Evolutionary conservation across 1,284 basidiomycete genomes (phyloP).

Genomic region (Moniliella sp.): DNA sequence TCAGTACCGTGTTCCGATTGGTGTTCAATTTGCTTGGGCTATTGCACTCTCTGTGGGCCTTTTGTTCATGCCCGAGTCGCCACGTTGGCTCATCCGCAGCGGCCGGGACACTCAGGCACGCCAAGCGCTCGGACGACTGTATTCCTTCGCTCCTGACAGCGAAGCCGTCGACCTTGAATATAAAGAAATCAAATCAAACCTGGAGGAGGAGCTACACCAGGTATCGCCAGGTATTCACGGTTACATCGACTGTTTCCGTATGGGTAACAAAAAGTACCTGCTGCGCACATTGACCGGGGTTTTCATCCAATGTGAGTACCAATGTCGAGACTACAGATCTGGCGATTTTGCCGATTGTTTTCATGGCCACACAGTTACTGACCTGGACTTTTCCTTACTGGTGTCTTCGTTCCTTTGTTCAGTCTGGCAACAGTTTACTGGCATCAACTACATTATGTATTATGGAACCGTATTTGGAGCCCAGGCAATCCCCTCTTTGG

Average conservation of each 20-base stretch:
- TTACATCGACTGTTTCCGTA: slow-evolving; percentile 46
- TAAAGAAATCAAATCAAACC: background rate
- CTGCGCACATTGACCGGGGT: slow-evolving; percentile 54
- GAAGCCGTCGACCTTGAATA: slow-evolving; percentile 15
- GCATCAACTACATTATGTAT: slow-evolving; percentile 66
- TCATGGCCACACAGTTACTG: too few relatives aligned
- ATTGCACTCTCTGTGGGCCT: slow-evolving; percentile 37
- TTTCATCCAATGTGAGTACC: slow-evolving; percentile 45
- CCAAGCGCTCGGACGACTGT: slow-evolving; percentile 41
- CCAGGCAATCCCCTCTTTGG: background rate
- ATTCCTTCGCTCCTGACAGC: slow-evolving; percentile 18
- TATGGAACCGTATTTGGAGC: slow-evolving; percentile 4
- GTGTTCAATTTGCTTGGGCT: slow-evolving; percentile 43
- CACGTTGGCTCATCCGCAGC: slow-evolving; percentile 60
- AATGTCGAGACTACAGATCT: too few relatives aligned
- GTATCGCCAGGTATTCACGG: slow-evolving; percentile 36
- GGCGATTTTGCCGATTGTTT: too few relatives aligned
- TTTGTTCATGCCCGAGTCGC: slow-evolving; percentile 48
- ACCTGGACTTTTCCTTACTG: too few relatives aligned
- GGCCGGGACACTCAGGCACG: slow-evolving; percentile 44
- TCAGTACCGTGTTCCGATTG: slow-evolving; percentile 59
- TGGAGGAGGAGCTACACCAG: slow-evolving; percentile 38
- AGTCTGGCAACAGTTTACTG: slow-evolving; percentile 48
- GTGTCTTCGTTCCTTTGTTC: too few relatives aligned
- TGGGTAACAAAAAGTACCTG: slow-evolving; percentile 43